Percentiles rank a stretch among this genome's conserved stretches.
phyloP scores from a whole-genome alignment of 2,329 filamentous ascomycete species.

The Didymella keratinophila region DNA sequence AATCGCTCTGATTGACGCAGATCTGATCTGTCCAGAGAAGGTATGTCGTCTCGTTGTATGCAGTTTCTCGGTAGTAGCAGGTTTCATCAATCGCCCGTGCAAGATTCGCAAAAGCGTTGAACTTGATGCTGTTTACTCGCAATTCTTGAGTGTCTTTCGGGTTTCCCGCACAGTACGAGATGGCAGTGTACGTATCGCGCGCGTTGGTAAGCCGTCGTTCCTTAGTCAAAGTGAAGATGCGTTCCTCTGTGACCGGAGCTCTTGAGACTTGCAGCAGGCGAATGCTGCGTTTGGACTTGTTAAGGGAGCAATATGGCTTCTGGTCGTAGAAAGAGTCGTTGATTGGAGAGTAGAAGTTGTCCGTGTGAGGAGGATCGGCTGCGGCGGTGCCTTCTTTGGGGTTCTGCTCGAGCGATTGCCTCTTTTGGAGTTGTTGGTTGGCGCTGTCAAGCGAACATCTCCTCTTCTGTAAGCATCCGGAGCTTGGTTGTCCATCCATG shows the following conservation, averaged over 20 bases:
- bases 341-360: background rate
- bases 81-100: background rate
- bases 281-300: background rate
- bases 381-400: too few species aligned
- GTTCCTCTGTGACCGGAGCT: background rate
- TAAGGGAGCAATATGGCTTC: too few species aligned
- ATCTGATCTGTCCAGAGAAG: background rate
- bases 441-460: too few species aligned
- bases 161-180: background rate
- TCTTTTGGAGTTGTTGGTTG: too few species aligned
- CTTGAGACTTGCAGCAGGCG: background rate
- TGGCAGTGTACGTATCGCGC: background rate
- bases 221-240: background rate
- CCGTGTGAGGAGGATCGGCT: too few species aligned
- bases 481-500: too few species aligned
- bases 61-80: background rate
- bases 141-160: background rate
- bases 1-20: background rate
- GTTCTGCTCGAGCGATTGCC: too few species aligned
- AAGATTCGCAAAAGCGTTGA: background rate
- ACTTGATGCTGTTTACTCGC: background rate
- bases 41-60: background rate
- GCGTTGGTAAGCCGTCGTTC: background rate
- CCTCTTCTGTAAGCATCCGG: too few species aligned
- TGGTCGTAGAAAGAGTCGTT: background rate